Conservation (phyloP, 2,329 filamentous ascomycete species). For the Westerdykella sp. region DNA sequence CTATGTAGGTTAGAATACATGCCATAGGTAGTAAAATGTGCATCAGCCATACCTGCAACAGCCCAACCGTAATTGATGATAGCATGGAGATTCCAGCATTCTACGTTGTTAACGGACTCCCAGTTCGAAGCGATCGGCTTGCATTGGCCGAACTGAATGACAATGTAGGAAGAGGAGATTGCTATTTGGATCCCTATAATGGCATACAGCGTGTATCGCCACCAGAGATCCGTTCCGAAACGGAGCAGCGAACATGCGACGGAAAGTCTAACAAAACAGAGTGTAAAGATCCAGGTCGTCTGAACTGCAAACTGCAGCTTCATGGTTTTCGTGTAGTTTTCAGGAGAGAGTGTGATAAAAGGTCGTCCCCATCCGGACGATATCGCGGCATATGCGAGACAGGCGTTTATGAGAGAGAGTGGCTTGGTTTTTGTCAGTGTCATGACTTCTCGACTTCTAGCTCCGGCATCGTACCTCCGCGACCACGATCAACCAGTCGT, state of each 20-base stretch:
- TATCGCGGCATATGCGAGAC: constrained; percentile 11
- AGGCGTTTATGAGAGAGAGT: constrained; percentile 14
- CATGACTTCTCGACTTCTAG: neutral
- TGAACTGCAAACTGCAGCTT: constrained; percentile 23
- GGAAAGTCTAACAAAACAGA: constrained; percentile 19
- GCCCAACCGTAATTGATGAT: constrained; percentile 21
- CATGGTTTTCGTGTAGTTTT: constrained; percentile 7
- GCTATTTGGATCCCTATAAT: constrained; percentile 18
- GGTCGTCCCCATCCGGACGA: constrained; percentile 22
- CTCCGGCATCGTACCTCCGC: constrained; percentile 15
- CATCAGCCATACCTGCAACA: constrained; percentile 13
- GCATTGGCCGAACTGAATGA: constrained; percentile 25
- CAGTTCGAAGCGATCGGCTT: constrained; percentile 18
- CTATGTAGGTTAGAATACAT: constrained; percentile 5
- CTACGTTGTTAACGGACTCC: constrained; percentile 16
- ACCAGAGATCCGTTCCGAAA: constrained; percentile 14
- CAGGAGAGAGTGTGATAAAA: constrained; percentile 11
- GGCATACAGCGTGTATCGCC: constrained; percentile 17
- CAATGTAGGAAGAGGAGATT: constrained; percentile 18
- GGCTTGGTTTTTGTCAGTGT: constrained; percentile 4
- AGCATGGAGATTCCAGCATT: constrained; percentile 17
- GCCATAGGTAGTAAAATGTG: neutral
- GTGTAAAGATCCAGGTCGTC: constrained; percentile 19
- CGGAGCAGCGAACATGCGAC: constrained; percentile 22
- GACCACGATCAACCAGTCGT: constrained; percentile 23